phyloP scores from a whole-genome alignment of 1,284 basidiomycete species.

The Grifola frondosa region DNA sequence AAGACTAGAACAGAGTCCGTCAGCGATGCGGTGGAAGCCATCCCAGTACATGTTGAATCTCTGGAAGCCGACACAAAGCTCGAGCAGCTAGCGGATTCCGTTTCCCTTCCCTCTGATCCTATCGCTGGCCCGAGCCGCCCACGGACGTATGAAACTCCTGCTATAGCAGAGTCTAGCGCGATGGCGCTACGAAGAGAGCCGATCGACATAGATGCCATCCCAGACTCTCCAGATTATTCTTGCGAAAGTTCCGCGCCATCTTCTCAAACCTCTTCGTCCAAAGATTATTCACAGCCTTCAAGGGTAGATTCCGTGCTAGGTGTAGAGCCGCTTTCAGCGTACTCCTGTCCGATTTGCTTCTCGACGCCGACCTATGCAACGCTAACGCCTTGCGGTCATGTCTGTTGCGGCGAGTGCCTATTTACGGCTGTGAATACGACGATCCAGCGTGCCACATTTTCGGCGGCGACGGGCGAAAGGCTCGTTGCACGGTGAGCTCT shows the following conservation, averaged over 20 bases:
- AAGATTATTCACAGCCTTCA: neutral
- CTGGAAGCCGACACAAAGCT: too few relatives aligned
- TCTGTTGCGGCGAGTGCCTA: conserved; percentile 73
- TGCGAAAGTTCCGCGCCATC: neutral
- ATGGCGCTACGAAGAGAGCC: neutral
- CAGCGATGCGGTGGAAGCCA: too few relatives aligned
- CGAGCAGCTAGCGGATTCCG: too few relatives aligned
- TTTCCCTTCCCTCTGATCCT: too few relatives aligned
- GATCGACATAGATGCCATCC: conserved; percentile 1
- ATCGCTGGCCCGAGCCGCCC: too few relatives aligned
- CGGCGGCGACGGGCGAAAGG: conserved; percentile 33
- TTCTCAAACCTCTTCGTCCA: neutral
- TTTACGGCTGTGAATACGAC: conserved; percentile 71
- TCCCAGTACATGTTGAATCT: too few relatives aligned
- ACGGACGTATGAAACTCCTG: too few relatives aligned
- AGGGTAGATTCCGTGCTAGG: conserved; percentile 12
- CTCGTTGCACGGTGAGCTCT: conserved; percentile 25
- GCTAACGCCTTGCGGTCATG: conserved; percentile 75
- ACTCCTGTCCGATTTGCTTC: conserved; percentile 78
- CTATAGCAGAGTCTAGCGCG: neutral
- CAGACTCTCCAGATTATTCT: neutral
- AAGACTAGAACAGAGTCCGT: too few relatives aligned
- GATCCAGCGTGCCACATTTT: conserved; percentile 47
- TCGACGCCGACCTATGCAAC: conserved; percentile 71
- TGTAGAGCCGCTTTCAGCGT: conserved; percentile 56